Evolutionary conservation across 257 asterid species (phyloP).

Genomic region (Agastache rugosa): DNA sequence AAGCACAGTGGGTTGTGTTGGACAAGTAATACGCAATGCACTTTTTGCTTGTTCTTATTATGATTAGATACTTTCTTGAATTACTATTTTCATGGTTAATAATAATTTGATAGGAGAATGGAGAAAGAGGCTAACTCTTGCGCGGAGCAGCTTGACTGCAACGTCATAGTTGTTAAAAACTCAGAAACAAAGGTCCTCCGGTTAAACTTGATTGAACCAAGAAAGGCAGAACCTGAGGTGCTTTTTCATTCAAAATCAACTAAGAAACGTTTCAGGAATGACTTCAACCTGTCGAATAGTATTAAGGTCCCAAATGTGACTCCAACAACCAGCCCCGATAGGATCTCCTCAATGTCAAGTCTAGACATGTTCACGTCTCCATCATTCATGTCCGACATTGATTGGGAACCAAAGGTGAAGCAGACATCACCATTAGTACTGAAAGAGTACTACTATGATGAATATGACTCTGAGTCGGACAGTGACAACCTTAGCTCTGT

Average conservation of each 20-base stretch:
- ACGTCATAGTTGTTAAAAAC: slow-evolving; percentile 65
- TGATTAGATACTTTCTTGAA: background rate
- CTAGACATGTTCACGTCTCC: slow-evolving; percentile 57
- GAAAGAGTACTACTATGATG: slow-evolving; percentile 38
- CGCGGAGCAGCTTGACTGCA: slow-evolving; percentile 80
- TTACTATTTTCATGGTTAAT: background rate
- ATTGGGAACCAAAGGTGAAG: slow-evolving; percentile 57
- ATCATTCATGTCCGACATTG: slow-evolving; percentile 49
- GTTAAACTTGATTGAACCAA: slow-evolving; percentile 63
- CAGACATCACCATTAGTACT: slow-evolving; percentile 34
- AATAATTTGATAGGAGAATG: slow-evolving; percentile 51
- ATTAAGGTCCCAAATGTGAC: slow-evolving; percentile 81
- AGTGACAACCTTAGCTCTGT: slow-evolving; percentile 58
- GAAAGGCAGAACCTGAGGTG: slow-evolving; percentile 36
- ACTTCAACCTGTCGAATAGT: slow-evolving; percentile 42
- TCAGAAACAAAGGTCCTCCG: slow-evolving; percentile 74
- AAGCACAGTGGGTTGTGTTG: slow-evolving; percentile 77
- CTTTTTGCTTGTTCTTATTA: background rate
- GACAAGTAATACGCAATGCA: slow-evolving; percentile 68
- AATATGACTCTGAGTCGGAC: slow-evolving; percentile 64
- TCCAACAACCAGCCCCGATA: slow-evolving; percentile 82
- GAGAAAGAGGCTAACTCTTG: slow-evolving; percentile 71
- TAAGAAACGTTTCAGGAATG: slow-evolving; percentile 24
- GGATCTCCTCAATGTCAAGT: slow-evolving; percentile 65
- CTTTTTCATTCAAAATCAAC: slow-evolving; percentile 40